Conservation (phyloP, 768 basidiomycete genomes). For the Suillus decipiens region DNA sequence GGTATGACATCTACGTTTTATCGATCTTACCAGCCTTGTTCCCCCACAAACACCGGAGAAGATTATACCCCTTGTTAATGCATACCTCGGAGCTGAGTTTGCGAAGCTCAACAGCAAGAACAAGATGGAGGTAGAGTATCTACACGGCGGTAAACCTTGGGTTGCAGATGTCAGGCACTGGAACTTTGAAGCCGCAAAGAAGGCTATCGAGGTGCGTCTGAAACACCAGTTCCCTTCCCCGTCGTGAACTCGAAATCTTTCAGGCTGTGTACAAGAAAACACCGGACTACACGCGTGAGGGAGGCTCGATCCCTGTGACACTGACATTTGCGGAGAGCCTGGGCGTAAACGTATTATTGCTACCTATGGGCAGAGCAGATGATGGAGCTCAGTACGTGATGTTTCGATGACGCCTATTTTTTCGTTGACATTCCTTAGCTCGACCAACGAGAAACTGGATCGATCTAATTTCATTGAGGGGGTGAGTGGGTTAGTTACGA, state of each 20-base stretch:
- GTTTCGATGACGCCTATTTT: not conserved
- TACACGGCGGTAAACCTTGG: slow-evolving; percentile 91
- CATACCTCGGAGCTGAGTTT: slow-evolving; percentile 78
- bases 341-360: slow-evolving; percentile 81
- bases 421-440: slow-evolving; percentile 43
- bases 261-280: slow-evolving; percentile 61
- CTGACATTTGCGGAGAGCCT: slow-evolving; percentile 90
- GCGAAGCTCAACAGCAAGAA: slow-evolving; percentile 86
- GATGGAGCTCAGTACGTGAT: slow-evolving; percentile 86
- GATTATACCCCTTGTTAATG: slow-evolving; percentile 68
- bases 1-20: not conserved
- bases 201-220: slow-evolving; percentile 68
- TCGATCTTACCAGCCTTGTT: slow-evolving; percentile 54
- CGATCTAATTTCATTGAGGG: slow-evolving; percentile 85
- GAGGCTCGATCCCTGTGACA: slow-evolving; percentile 94
- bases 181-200: slow-evolving; percentile 89
- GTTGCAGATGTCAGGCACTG: slow-evolving; percentile 83
- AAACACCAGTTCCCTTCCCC: not conserved
- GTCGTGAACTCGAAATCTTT: not conserved
- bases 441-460: slow-evolving; percentile 95
- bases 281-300: slow-evolving; percentile 86
- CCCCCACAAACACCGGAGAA: slow-evolving; percentile 83
- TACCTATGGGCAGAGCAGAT: slow-evolving; percentile 93
- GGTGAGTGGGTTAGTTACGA: slow-evolving; percentile 43
- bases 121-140: slow-evolving; percentile 65